phyloP scores from a whole-genome alignment of 139 green algal species.

The Zygnema circumcarinatum region DNA sequence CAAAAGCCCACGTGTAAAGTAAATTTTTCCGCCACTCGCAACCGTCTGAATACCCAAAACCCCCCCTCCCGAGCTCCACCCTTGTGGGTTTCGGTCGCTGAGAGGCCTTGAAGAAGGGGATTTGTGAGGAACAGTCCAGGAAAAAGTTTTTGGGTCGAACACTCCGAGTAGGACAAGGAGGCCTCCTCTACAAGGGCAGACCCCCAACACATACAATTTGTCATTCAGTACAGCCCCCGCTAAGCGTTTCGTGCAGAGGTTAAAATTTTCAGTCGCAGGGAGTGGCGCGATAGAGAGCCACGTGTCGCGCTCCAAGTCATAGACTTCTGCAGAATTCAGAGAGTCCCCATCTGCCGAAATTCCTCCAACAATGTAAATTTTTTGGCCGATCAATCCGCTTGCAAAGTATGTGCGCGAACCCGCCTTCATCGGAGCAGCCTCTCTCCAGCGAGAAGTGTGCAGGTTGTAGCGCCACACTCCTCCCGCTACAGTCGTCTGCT shows the following conservation, averaged over 20 bases:
- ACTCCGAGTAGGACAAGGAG: not conserved
- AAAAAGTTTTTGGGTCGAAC: not conserved
- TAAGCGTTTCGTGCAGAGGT: not conserved
- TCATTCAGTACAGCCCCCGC: not conserved
- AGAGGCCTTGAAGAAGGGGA: not conserved
- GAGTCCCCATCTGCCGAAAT: not conserved
- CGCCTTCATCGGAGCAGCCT: not conserved
- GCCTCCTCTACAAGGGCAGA: not conserved
- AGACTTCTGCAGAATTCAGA: constrained; percentile 15
- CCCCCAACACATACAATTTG: constrained; percentile 17
- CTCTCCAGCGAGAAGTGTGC: not conserved
- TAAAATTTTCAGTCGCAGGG: not conserved
- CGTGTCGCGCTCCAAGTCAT: not conserved
- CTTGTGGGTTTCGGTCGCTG: not conserved
- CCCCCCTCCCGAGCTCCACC: not conserved
- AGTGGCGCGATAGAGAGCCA: not conserved
- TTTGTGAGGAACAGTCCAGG: not conserved
- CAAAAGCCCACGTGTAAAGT: not conserved
- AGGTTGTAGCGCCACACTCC: not conserved
- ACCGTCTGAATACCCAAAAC: constrained; percentile 2
- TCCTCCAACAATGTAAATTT: not conserved
- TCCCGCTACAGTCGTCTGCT: not conserved
- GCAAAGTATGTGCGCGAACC: not conserved
- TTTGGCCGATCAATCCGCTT: not conserved
- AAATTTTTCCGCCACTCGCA: not conserved